Base-by-base conservation (phyloP, 257 asterid genomes). In the Asclepias syriaca region DNA sequence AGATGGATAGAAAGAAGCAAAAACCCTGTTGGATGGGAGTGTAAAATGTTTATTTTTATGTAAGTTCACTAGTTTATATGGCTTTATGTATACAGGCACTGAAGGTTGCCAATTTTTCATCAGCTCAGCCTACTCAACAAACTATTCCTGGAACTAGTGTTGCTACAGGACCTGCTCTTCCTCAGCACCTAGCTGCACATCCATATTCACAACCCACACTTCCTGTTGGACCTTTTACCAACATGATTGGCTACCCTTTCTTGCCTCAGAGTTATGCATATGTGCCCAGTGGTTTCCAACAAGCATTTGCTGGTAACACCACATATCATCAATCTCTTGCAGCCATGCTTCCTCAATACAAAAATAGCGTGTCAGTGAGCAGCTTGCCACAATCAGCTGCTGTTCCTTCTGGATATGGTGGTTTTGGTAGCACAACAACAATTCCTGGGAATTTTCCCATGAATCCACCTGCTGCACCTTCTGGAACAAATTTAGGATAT, bases 231-330 rank as follows among this genome's bases (percentile, higher is more conserved):
- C 91, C 94, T 2, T 88, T 57, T 78, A 74, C 89, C 66, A 89
- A 81, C 82, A 87, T 88, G 92, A 82, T 92, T 46, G 77, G 91
- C 77, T 88, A 90, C 76, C 94, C 89, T 39, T 88, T 78, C 71
- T 43, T 88, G 84, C 92, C 89, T 39, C 98, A 86, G 81, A 87
- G 90, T 81, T 90, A 85, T 51, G 74, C 92, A 11, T 87, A 88
- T 84, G 50, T 87, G 95, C 96, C 97, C 49, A 79, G 90, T 65
- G 90, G 87, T 65, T 92, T 85, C 79, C 98, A 90, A 81, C 96
- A 88, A 77, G 74, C 88, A 24, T 83, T 84, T 79, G 82, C 88
- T 49, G 90, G 89, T 64, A 86, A 80, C 84, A 82, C 80, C 72
- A 70, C 88, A 8, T 87, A 92, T 74, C 93, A 85, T 77, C 94